Evolutionary conservation across 2,329 filamentous ascomycete species (phyloP).

Genomic region (Byssothecium circinans): DNA sequence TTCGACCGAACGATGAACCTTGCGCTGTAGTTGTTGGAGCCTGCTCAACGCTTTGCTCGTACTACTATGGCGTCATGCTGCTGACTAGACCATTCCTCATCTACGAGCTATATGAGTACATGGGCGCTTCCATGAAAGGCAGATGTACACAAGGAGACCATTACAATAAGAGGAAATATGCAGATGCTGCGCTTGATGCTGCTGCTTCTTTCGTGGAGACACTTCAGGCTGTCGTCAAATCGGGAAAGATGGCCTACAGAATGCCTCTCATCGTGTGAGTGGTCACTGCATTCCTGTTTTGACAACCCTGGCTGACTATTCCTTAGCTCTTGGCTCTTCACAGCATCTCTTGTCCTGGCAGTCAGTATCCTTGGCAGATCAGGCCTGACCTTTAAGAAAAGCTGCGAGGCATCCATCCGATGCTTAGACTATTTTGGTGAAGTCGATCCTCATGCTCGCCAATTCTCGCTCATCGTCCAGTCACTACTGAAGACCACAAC

Average conservation of each 20-base stretch:
- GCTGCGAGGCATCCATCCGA: conserved; percentile 24
- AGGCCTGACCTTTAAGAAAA: conserved; percentile 22
- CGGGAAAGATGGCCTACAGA: conserved; percentile 25
- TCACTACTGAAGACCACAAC: conserved; percentile 30
- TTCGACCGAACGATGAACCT: conserved; percentile 22
- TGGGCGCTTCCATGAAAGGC: conserved; percentile 35
- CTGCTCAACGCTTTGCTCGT: conserved; percentile 54
- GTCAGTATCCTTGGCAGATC: conserved; percentile 30
- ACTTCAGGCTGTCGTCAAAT: conserved; percentile 20
- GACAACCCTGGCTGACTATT: neutral
- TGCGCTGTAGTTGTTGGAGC: conserved; percentile 44
- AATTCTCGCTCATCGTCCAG: conserved; percentile 31
- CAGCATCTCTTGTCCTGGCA: conserved; percentile 31
- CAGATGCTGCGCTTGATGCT: conserved; percentile 35
- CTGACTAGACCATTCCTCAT: conserved; percentile 57
- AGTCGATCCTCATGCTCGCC: conserved; percentile 33
- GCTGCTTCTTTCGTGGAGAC: conserved; percentile 32
- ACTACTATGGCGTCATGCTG: conserved; percentile 58
- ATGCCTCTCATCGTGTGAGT: conserved; percentile 38
- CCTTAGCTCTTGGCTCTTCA: conserved; percentile 34
- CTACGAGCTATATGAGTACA: conserved; percentile 49
- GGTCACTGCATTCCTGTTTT: neutral
- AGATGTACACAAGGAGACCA: conserved; percentile 27
- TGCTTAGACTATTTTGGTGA: conserved; percentile 32
- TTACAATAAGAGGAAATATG: conserved; percentile 30